Conservation (phyloP, 2,329 filamentous ascomycete genomes). For the Aspergillus sp. region DNA sequence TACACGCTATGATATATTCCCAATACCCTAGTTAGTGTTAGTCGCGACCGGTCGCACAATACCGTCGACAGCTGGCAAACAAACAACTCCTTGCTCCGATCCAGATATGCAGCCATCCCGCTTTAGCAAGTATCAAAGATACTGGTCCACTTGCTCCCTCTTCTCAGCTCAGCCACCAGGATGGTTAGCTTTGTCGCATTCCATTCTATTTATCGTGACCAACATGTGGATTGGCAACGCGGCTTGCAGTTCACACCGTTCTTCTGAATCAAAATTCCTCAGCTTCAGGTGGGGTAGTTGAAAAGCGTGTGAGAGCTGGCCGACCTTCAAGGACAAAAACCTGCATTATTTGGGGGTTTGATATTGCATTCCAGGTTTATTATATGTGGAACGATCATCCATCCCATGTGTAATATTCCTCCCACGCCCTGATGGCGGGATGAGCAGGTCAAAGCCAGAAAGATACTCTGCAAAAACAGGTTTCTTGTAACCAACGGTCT, state of each 20-base stretch:
- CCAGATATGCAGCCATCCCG: not conserved
- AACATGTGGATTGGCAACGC: not conserved
- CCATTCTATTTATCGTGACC: not conserved
- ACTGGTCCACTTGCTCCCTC: not conserved
- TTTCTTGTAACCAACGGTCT: not conserved
- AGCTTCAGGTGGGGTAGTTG: not conserved
- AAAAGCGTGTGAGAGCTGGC: not conserved
- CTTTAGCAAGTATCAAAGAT: not conserved
- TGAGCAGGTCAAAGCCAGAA: not conserved
- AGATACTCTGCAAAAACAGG: conserved; percentile 6
- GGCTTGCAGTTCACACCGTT: not conserved
- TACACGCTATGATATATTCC: not conserved
- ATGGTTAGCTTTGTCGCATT: not conserved
- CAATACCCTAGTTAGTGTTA: not conserved
- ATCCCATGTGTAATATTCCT: not conserved
- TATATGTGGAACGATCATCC: not conserved
- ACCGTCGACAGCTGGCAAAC: not conserved
- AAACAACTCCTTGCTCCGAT: not conserved
- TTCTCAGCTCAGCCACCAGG: not conserved
- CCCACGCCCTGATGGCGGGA: not conserved
- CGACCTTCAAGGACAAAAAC: not conserved
- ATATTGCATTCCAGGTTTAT: not conserved
- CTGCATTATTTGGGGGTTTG: not conserved
- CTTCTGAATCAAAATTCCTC: not conserved
- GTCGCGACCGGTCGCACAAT: not conserved